These are phyloP conservation scores for Zoysia pacifica DNA, from an alignment of 176 grass and related monocot species.

Conservation along the genomic window DNA sequence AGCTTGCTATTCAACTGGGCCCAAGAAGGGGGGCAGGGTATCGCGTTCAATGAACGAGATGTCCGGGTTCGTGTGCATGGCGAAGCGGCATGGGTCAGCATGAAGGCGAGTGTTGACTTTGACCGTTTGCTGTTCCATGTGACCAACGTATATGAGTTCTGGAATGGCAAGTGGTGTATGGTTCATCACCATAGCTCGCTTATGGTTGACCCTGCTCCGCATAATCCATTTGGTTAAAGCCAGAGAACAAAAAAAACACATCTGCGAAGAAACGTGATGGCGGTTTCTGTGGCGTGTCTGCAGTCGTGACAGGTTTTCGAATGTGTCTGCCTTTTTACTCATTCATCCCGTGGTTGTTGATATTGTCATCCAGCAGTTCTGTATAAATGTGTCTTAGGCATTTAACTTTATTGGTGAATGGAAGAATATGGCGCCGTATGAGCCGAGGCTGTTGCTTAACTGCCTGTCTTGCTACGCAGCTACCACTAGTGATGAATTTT, in stretches of 20 bases:
- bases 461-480: background rate
- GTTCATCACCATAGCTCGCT: slow-evolving; percentile 85
- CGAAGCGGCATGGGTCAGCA: slow-evolving; percentile 79
- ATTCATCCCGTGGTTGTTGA: slow-evolving; percentile 37
- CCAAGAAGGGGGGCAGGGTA: slow-evolving; percentile 77
- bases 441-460: slow-evolving; percentile 7
- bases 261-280: background rate
- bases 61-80: slow-evolving; percentile 68
- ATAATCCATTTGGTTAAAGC: slow-evolving; percentile 69
- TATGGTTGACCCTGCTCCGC: slow-evolving; percentile 55
- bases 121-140: slow-evolving; percentile 62
- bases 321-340: slow-evolving; percentile 25
- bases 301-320: slow-evolving; percentile 28
- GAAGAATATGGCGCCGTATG: slow-evolving; percentile 33
- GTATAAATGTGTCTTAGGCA: slow-evolving; percentile 56
- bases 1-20: slow-evolving; percentile 85
- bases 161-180: slow-evolving; percentile 72
- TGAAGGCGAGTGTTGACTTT: slow-evolving; percentile 65
- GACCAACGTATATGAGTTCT: slow-evolving; percentile 81
- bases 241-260: slow-evolving; percentile 13
- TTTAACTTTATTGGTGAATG: slow-evolving; percentile 39
- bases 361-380: slow-evolving; percentile 33
- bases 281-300: background rate
- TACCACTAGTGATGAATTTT: too few relatives aligned
- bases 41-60: slow-evolving; percentile 67